A percentile compares a stretch with the other conserved stretches of the same genome.
These are phyloP conservation scores for Claviceps purpurea DNA, from an alignment of 2,329 filamentous ascomycete genomes.

Conservation along the genomic window DNA sequence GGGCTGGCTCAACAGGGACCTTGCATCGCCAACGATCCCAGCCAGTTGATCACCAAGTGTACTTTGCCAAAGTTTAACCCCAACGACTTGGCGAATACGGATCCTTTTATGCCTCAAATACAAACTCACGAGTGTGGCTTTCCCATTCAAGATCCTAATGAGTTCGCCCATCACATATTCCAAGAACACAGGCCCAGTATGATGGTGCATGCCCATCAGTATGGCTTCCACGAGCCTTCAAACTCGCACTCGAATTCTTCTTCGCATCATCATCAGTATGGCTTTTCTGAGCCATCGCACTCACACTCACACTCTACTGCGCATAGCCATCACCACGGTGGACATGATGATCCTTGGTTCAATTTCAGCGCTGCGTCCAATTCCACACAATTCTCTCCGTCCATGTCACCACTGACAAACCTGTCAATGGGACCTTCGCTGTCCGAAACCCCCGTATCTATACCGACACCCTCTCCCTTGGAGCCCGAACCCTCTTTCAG, in stretches of 20 bases:
- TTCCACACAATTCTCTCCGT: conserved; percentile 10
- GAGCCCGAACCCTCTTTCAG: conserved; percentile 10
- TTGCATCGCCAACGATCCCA: conserved; percentile 16
- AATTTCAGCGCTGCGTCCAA: not conserved
- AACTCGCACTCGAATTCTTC: not conserved
- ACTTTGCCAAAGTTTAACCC: conserved; percentile 13
- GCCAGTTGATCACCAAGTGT: conserved; percentile 13
- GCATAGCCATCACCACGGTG: conserved; percentile 1
- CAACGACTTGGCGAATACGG: conserved; percentile 7
- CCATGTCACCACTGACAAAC: conserved; percentile 12
- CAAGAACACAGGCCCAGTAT: conserved; percentile 13
- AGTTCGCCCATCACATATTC: conserved; percentile 18
- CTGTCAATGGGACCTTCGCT: conserved; percentile 12
- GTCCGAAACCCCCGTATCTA: conserved; percentile 9
- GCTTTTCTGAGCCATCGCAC: conserved; percentile 1
- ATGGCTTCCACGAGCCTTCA: not conserved
- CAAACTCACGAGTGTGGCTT: conserved; percentile 16
- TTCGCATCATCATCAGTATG: conserved; percentile 1
- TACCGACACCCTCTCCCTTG: conserved; percentile 11
- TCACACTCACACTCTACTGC: not conserved
- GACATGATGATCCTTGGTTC: conserved; percentile 2
- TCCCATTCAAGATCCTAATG: conserved; percentile 13
- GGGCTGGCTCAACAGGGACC: conserved; percentile 11
- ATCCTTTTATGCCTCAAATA: conserved; percentile 8
- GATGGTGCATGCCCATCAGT: conserved; percentile 7